phyloP scores from a whole-genome alignment of 192 early-diverging fungal species.

The Phlyctochytrium arcticum region DNA sequence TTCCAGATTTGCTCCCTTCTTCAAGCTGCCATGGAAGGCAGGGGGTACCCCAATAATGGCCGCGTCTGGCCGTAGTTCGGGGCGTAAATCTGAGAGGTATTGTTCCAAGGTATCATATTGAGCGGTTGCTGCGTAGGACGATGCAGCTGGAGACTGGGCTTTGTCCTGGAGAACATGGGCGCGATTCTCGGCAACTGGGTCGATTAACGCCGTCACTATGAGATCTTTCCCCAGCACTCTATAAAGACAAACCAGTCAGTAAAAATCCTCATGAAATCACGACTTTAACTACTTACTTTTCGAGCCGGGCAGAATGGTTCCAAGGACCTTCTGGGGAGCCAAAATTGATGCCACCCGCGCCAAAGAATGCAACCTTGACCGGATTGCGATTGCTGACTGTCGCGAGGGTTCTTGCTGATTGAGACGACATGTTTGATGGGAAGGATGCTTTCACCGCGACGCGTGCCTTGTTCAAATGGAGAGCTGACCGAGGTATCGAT shows the following conservation, averaged over 20 bases:
- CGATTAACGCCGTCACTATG: not conserved
- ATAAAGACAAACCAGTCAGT: not conserved
- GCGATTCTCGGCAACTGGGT: not conserved
- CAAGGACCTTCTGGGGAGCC: slow-evolving; percentile 5
- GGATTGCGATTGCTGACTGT: too few species aligned
- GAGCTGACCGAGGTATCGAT: too few species aligned
- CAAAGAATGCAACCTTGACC: slow-evolving; percentile 9
- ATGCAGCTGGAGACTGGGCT: not conserved
- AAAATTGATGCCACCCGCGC: slow-evolving; percentile 6
- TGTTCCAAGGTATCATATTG: not conserved
- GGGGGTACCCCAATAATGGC: slow-evolving; percentile 1
- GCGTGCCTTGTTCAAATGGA: too few species aligned
- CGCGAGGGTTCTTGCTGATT: too few species aligned
- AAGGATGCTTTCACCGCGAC: too few species aligned
- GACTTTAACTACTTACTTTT: not conserved
- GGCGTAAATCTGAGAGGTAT: not conserved
- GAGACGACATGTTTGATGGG: too few species aligned
- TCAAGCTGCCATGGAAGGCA: not conserved
- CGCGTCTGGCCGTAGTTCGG: not conserved
- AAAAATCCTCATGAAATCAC: not conserved
- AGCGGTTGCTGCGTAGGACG: not conserved
- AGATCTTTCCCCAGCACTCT: not conserved
- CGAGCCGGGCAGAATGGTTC: slow-evolving; percentile 12
- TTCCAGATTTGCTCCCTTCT: not conserved
- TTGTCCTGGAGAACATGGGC: not conserved